Evolutionary conservation across 495 filamentous ascomycete genomes (phyloP).

Genomic region (Penicillium goetzii): DNA sequence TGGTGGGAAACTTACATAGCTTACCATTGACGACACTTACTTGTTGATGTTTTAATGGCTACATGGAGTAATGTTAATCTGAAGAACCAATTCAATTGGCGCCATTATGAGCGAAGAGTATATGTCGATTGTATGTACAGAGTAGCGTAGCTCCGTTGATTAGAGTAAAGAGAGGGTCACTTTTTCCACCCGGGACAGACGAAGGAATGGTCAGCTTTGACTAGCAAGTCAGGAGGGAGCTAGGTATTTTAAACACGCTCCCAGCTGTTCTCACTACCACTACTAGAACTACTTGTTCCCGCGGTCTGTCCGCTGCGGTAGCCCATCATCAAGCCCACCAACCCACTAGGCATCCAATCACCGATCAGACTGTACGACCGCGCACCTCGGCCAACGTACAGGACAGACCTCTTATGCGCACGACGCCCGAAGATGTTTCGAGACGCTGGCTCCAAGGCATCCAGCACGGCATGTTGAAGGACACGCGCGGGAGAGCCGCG

Average conservation of each 20-base stretch:
- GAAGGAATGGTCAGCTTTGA: not conserved
- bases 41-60: constrained; percentile 12
- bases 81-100: constrained; percentile 11
- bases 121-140: constrained; percentile 5
- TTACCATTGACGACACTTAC: constrained; percentile 3
- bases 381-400: constrained; percentile 81
- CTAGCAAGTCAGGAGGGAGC: not conserved
- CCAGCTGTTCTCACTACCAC: constrained; percentile 46
- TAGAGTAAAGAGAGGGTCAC: constrained; percentile 1
- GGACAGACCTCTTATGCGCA: constrained; percentile 49
- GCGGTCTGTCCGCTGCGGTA: constrained; percentile 49
- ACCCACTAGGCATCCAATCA: constrained; percentile 72
- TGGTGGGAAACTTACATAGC: not conserved
- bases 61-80: constrained; percentile 19
- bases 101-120: constrained; percentile 34
- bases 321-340: constrained; percentile 91
- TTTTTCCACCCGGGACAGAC: too few relatives aligned
- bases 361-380: constrained; percentile 85
- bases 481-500: constrained; percentile 71
- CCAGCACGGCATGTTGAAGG: constrained; percentile 84
- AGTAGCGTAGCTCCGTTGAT: not conserved
- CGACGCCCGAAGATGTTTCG: constrained; percentile 46
- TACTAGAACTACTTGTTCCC: constrained; percentile 31
- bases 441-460: constrained; percentile 65
- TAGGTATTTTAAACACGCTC: constrained; percentile 35